Evolutionary conservation across 2,329 filamentous ascomycete species (phyloP).

Genomic region (Microdochium bolleyi): DNA sequence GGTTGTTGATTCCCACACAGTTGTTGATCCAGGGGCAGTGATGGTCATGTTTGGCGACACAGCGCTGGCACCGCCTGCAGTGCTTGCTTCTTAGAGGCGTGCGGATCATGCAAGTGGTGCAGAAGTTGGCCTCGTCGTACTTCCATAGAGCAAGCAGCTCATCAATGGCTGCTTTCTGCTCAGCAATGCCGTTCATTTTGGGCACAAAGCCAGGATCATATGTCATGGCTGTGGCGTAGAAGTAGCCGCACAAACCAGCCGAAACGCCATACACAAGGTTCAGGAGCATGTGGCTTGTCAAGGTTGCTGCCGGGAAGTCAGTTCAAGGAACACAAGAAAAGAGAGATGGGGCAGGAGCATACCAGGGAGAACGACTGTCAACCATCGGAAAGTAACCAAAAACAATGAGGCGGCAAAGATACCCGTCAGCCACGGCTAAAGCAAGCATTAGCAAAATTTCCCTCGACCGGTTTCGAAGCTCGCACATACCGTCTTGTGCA

Average conservation of each 20-base stretch:
- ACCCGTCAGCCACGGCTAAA: conserved; percentile 80
- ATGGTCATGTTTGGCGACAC: conserved; percentile 93
- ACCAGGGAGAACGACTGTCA: conserved; percentile 67
- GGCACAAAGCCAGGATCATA: conserved; percentile 90
- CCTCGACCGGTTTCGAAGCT: background rate
- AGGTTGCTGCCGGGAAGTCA: conserved; percentile 47
- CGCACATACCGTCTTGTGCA: conserved; percentile 72
- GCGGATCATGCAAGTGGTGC: conserved; percentile 87
- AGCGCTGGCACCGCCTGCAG: conserved; percentile 83
- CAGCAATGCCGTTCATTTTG: conserved; percentile 79
- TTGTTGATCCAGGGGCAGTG: conserved; percentile 99
- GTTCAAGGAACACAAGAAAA: conserved; percentile 5
- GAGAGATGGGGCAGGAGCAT: conserved; percentile 24
- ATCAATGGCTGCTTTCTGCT: conserved; percentile 84
- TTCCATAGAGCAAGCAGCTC: conserved; percentile 79
- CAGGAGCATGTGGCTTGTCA: conserved; percentile 57
- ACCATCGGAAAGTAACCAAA: conserved; percentile 69
- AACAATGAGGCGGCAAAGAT: conserved; percentile 87
- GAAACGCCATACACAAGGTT: conserved; percentile 68
- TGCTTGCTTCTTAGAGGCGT: conserved; percentile 93
- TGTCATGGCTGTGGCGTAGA: conserved; percentile 79
- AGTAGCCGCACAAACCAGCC: conserved; percentile 66
- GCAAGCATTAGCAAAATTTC: background rate
- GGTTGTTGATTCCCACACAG: conserved; percentile 91
- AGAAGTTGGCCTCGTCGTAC: conserved; percentile 92